phyloP scores from a whole-genome alignment of 257 asterid species.

The Striga asiatica region DNA sequence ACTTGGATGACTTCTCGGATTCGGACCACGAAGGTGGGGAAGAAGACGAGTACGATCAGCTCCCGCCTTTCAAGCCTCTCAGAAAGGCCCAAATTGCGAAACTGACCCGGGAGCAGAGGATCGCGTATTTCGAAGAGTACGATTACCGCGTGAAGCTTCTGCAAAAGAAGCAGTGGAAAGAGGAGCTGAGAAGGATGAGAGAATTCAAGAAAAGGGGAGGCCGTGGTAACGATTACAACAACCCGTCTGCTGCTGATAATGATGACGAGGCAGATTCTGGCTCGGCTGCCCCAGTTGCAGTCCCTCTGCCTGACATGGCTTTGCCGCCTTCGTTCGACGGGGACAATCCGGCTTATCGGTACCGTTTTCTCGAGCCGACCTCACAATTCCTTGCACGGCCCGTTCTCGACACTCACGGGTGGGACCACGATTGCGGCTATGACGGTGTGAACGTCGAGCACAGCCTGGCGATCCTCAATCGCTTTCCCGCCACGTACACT shows the following conservation, averaged over 20 bases:
- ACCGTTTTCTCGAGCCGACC: conserved; percentile 90
- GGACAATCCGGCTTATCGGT: conserved; percentile 68
- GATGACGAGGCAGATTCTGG: conserved; percentile 72
- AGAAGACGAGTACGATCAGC: conserved; percentile 94
- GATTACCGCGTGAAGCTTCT: conserved; percentile 92
- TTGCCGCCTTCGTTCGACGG: conserved; percentile 85
- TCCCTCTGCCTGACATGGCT: conserved; percentile 96
- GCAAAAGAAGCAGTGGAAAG: conserved; percentile 86
- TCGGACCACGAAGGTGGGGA: conserved; percentile 66
- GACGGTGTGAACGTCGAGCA: conserved; percentile 96
- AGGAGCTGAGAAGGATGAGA: conserved; percentile 70
- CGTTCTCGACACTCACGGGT: conserved; percentile 83
- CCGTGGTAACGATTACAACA: conserved; percentile 20
- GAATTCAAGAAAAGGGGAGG: conserved; percentile 62
- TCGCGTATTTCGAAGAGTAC: conserved; percentile 84
- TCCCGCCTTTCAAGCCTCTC: conserved; percentile 93
- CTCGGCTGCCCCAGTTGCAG: conserved; percentile 83
- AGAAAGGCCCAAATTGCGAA: conserved; percentile 56
- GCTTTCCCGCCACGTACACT: conserved; percentile 59
- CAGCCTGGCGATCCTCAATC: conserved; percentile 47
- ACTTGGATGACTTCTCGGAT: conserved; percentile 76
- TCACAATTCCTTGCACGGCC: conserved; percentile 96
- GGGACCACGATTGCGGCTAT: conserved; percentile 99
- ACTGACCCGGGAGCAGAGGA: conserved; percentile 70
- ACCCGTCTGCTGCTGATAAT: conserved; percentile 23